Evolutionary conservation across 345 rosid genomes (phyloP), one percentile per base, ranked within the genome.

Genomic region (Eucalyptus caleyi): DNA sequence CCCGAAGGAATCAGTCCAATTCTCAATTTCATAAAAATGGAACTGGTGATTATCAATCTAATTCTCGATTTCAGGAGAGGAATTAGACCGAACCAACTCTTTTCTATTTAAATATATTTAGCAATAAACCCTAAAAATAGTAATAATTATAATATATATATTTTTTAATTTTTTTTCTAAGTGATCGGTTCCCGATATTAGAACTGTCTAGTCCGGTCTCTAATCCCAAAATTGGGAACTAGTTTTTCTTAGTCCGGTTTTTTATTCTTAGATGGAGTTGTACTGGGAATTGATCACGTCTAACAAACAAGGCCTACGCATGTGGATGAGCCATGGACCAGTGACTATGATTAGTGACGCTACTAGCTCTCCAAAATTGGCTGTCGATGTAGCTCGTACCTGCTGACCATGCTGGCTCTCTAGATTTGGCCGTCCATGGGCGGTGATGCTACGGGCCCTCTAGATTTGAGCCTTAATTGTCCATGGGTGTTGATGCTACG

Each of bases 151-250:
- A 21, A 1, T 7, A 19, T n/a, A n/a, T n/a, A n/a, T n/a, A n/a
- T n/a, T n/a, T n/a, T n/a, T n/a, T n/a, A n/a, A n/a, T n/a, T 15
- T 16, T 50, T 51, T 16, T 53, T 19, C 10, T 8, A 53, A 53
- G 24, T 19, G 56, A 53, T 53, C 2, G 0, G 2, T 8, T 53
- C 59, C 56, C 2, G 0, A 8, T 53, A 53, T 1, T 53, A 53
- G 24, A 0, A 8, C 24, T 19, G 0, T 53, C 2, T 2, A 0
- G 11, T 53, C 1, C 2, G 0, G 1, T 53, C 11, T 1, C 0
- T 53, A 1, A 18, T 53, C 59, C 56, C 26, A 19, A 53, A 53
- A 53, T 53, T 53, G 10, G 5, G 26, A 53, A 8, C 0, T 1
- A 0, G 2, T 53, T 2, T n/a, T 24, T 3, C 11, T 4, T 2